phyloP scores from a whole-genome alignment of 2,329 filamentous ascomycete species.

The Fonsecaea pedrosoi region DNA sequence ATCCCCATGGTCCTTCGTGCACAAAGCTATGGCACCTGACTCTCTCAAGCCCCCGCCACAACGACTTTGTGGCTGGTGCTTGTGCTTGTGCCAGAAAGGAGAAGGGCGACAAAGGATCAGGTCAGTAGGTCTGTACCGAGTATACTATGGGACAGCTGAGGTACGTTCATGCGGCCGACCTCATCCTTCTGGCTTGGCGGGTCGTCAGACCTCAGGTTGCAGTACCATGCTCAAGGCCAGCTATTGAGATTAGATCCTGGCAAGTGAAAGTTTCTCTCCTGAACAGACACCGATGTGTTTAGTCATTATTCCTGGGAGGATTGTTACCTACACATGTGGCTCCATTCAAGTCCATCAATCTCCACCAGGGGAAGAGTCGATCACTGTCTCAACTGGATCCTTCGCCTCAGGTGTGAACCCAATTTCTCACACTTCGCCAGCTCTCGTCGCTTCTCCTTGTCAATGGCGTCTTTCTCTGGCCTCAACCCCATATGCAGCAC shows the following conservation, averaged over 20 bases:
- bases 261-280: constrained; percentile 6
- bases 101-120: not conserved
- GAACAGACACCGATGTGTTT: constrained; percentile 12
- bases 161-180: not conserved
- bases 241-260: not conserved
- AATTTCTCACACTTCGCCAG: not conserved
- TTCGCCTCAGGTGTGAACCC: constrained; percentile 20
- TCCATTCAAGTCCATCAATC: constrained; percentile 12
- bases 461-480: not conserved
- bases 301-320: constrained; percentile 9
- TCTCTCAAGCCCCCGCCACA: constrained; percentile 9
- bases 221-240: not conserved
- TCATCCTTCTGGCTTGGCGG: constrained; percentile 4
- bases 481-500: not conserved
- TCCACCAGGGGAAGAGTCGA: constrained; percentile 8
- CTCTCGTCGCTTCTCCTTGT: not conserved
- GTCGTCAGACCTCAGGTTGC: not conserved
- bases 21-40: not conserved
- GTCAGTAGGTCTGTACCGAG: not conserved
- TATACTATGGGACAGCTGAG: not conserved
- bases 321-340: constrained; percentile 5
- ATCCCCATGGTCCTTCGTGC: not conserved
- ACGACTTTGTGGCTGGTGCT: not conserved
- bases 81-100: not conserved
- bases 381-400: constrained; percentile 8